These are phyloP conservation scores for Xylariaceae sp. DNA, from an alignment of 2,329 filamentous ascomycete species.

Conservation along the genomic window DNA sequence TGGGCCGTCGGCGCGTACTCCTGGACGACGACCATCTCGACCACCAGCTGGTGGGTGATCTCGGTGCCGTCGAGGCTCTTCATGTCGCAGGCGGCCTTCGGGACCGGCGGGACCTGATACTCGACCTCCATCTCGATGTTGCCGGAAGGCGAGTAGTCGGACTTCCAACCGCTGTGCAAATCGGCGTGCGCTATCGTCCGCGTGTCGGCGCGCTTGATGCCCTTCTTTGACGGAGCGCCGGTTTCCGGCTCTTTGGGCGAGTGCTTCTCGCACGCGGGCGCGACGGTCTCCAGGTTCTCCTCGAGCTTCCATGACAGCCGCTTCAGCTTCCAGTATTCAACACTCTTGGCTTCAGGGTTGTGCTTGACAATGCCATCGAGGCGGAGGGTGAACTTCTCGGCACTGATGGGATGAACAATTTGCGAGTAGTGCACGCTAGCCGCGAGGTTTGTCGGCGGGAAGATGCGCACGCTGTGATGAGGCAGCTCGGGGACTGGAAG, in stretches of 20 bases:
- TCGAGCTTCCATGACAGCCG: conserved; percentile 93
- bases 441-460: conserved; percentile 93
- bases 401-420: conserved; percentile 83
- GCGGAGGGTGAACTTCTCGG: conserved; percentile 76
- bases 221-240: conserved; percentile 58
- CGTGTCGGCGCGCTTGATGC: conserved; percentile 71
- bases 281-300: conserved; percentile 78
- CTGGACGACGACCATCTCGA: conserved; percentile 93
- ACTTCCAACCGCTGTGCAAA: conserved; percentile 89
- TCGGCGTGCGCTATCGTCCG: conserved; percentile 80
- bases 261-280: conserved; percentile 80
- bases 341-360: conserved; percentile 69
- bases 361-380: conserved; percentile 81
- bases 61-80: conserved; percentile 74
- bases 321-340: conserved; percentile 83
- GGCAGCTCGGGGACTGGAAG: conserved; percentile 74
- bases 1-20: conserved; percentile 79
- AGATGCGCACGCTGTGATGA: conserved; percentile 89
- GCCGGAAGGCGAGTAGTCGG: conserved; percentile 59
- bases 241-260: conserved; percentile 51
- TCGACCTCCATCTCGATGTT: conserved; percentile 80
- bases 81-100: conserved; percentile 76
- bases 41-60: conserved; percentile 80
- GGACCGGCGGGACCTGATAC: conserved; percentile 62
- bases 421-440: conserved; percentile 80